Evolutionary conservation across 768 basidiomycete genomes (phyloP).

Genomic region (Exidia glandulosa): DNA sequence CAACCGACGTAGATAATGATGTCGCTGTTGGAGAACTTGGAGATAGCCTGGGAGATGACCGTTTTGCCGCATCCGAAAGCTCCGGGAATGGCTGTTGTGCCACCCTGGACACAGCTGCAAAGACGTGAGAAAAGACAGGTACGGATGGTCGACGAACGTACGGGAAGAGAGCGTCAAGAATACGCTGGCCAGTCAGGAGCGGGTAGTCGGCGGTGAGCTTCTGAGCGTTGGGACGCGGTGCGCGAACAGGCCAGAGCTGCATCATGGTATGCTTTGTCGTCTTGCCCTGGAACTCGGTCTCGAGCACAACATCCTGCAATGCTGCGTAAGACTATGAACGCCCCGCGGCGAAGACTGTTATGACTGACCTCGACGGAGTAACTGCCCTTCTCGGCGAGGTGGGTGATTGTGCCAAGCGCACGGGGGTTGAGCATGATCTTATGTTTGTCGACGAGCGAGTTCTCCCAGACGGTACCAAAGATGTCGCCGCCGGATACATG

Average conservation of each 20-base stretch:
- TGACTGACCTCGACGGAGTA: conserved; percentile 79
- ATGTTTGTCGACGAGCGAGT: conserved; percentile 91
- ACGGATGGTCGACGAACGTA: conserved; percentile 28
- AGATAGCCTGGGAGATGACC: conserved; percentile 95
- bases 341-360: background rate
- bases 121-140: background rate
- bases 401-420: conserved; percentile 88
- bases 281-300: conserved; percentile 97
- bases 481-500: conserved; percentile 96
- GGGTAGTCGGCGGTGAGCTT: conserved; percentile 90
- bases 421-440: conserved; percentile 95
- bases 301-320: conserved; percentile 81
- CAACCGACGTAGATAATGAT: conserved; percentile 99
- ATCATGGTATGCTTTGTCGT: conserved; percentile 88
- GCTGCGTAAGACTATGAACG: background rate
- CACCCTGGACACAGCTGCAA: conserved; percentile 83
- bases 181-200: conserved; percentile 90
- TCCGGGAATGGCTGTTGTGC: conserved; percentile 94
- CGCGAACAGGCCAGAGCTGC: conserved; percentile 99
- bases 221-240: conserved; percentile 90
- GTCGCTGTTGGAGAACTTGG: conserved; percentile 98
- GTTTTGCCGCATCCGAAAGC: conserved; percentile 99
- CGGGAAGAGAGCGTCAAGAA: conserved; percentile 95
- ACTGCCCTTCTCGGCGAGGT: conserved; percentile 87
- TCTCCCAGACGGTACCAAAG: conserved; percentile 92